phyloP scores from a whole-genome alignment of 1,139 yeast genomes.

The Geotrichum siamense region DNA sequence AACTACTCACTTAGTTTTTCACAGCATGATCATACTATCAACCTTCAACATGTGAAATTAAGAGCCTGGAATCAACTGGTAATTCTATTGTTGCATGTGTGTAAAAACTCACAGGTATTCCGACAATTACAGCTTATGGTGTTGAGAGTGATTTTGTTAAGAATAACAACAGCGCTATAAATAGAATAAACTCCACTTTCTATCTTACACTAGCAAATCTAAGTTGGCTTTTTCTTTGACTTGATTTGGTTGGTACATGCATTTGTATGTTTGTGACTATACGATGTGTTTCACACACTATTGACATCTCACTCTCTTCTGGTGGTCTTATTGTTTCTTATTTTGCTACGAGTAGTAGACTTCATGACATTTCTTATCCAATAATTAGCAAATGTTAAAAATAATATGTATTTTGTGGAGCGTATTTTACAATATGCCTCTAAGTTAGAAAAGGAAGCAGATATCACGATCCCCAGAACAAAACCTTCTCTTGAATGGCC shows the following conservation, averaged over 20 bases:
- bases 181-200: slow-evolving; percentile 66
- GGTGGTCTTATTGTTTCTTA: slow-evolving; percentile 63
- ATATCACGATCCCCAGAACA: slow-evolving; percentile 44
- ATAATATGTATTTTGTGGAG: slow-evolving; percentile 79
- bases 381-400: slow-evolving; percentile 61
- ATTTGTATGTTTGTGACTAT: slow-evolving; percentile 45
- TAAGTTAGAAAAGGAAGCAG: slow-evolving; percentile 59
- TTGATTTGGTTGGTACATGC: slow-evolving; percentile 47
- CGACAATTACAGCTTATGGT: slow-evolving; percentile 59
- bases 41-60: slow-evolving; percentile 70
- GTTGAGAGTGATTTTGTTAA: slow-evolving; percentile 42
- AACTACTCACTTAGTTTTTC: slow-evolving; percentile 42
- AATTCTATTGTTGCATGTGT: slow-evolving; percentile 71
- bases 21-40: slow-evolving; percentile 56
- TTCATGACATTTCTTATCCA: slow-evolving; percentile 36
- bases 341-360: slow-evolving; percentile 23
- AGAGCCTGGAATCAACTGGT: slow-evolving; percentile 69
- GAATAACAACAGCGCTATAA: slow-evolving; percentile 45
- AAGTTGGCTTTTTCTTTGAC: slow-evolving; percentile 66
- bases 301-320: slow-evolving; percentile 54
- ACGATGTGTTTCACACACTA: slow-evolving; percentile 56
- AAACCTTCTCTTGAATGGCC: slow-evolving; percentile 64
- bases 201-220: slow-evolving; percentile 59
- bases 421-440: slow-evolving; percentile 65
- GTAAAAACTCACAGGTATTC: slow-evolving; percentile 65